Conservation (phyloP, 177 flowering plant species). For the Vitis hybrid region DNA sequence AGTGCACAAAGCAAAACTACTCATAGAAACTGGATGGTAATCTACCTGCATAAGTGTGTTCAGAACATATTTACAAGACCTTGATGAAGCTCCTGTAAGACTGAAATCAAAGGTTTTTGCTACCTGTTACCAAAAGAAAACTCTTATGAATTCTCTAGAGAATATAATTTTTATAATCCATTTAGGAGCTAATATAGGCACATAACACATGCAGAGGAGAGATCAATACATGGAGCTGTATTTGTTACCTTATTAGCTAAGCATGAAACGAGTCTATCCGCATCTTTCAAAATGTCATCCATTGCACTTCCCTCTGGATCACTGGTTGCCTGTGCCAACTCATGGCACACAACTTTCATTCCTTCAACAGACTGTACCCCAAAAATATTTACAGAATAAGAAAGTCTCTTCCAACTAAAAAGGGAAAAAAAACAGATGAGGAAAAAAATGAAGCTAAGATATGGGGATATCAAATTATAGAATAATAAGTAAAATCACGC, state of each 20-base stretch:
- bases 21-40: not conserved
- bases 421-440: not conserved
- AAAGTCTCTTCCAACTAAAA: not conserved
- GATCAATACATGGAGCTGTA: too few species aligned
- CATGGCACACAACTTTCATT: conserved; percentile 98
- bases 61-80: conserved; percentile 98
- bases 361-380: conserved; percentile 92
- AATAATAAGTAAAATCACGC: not conserved
- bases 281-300: conserved; percentile 88
- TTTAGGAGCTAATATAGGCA: too few species aligned
- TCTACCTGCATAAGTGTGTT: conserved; percentile 98
- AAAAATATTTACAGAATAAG: not conserved
- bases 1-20: not conserved
- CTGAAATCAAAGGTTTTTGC: conserved; percentile 93
- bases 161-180: too few species aligned
- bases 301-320: conserved; percentile 83
- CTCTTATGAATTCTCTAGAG: too few species aligned
- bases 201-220: too few species aligned
- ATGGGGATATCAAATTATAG: not conserved
- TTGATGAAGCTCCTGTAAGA: conserved; percentile 89
- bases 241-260: conserved; percentile 76
- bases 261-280: conserved; percentile 93
- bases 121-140: conserved; percentile 44
- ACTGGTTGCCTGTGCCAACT: conserved; percentile 68
- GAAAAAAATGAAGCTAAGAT: not conserved